phyloP scores from a whole-genome alignment of 2,329 filamentous ascomycete genomes.

The Diaporthe sp. region DNA sequence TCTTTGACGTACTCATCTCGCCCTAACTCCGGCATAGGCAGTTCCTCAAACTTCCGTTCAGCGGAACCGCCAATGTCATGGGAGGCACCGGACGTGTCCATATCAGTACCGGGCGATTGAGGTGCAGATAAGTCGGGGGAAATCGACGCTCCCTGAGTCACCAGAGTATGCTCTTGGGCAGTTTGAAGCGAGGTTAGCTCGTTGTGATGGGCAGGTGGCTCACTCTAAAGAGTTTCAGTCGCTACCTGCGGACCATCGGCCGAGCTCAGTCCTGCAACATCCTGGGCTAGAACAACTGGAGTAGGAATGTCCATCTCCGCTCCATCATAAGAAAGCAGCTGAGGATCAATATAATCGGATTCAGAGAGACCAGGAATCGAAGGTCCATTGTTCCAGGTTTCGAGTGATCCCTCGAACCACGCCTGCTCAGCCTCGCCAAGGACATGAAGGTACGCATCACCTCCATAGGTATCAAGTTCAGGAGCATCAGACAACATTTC shows the following conservation, averaged over 20 bases:
- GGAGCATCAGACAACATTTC: not conserved
- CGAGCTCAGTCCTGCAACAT: not conserved
- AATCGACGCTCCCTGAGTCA: not conserved
- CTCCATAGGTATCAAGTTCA: too few relatives aligned
- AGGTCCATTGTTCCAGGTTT: not conserved
- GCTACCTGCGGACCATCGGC: not conserved
- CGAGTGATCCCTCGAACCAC: not conserved
- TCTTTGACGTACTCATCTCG: not conserved
- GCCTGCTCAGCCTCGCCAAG: not conserved
- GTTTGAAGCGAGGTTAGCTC: not conserved
- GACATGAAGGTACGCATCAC: not conserved
- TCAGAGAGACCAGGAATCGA: not conserved
- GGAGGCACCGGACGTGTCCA: not conserved
- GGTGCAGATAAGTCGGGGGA: not conserved
- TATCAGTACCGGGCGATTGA: not conserved
- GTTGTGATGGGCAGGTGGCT: not conserved
- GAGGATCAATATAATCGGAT: not conserved
- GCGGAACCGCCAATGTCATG: not conserved
- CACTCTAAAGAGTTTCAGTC: constrained; percentile 6
- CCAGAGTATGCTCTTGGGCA: not conserved
- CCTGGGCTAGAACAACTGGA: not conserved
- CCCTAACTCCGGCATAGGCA: not conserved
- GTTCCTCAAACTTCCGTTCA: not conserved
- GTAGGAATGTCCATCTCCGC: not conserved
- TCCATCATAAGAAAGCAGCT: not conserved